phyloP scores from a whole-genome alignment of 2,329 filamentous ascomycete genomes.

The Microascus cirrosus region DNA sequence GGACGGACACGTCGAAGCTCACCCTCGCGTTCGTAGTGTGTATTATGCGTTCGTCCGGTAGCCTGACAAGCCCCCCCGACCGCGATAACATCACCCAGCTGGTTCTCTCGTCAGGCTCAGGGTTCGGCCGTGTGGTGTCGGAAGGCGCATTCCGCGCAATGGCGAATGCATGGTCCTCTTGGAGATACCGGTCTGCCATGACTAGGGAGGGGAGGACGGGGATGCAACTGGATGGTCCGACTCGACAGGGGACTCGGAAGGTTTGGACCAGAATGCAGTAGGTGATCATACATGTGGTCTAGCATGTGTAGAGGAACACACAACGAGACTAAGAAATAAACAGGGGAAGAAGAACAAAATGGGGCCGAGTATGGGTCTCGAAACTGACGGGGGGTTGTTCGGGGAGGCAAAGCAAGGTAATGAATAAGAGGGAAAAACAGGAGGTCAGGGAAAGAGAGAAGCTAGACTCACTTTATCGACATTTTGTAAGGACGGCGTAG shows the following conservation, averaged over 20 bases:
- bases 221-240: neutral
- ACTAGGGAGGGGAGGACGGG: neutral
- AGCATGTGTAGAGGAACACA: slow-evolving; percentile 4
- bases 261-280: neutral
- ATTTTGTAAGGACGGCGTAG: slow-evolving; percentile 18
- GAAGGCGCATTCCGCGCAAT: slow-evolving; percentile 25
- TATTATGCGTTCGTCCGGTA: slow-evolving; percentile 73
- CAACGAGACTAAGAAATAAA: slow-evolving; percentile 6
- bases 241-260: neutral
- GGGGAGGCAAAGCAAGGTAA: slow-evolving; percentile 9
- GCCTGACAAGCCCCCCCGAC: slow-evolving; percentile 62
- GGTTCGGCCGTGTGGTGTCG: slow-evolving; percentile 9
- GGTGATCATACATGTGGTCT: slow-evolving; percentile 1
- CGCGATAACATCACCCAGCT: slow-evolving; percentile 89
- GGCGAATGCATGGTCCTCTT: slow-evolving; percentile 31
- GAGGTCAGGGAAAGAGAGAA: slow-evolving; percentile 7
- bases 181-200: slow-evolving; percentile 30
- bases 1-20: slow-evolving; percentile 61
- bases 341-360: neutral
- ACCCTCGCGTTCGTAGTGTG: slow-evolving; percentile 74
- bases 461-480: slow-evolving; percentile 42
- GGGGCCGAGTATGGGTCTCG: neutral
- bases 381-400: slow-evolving; percentile 6
- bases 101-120: slow-evolving; percentile 41
- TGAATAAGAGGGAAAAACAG: slow-evolving; percentile 4